These are phyloP conservation scores for Apiotrichum siamense DNA, from an alignment of 1,284 basidiomycete species.

Conservation along the genomic window DNA sequence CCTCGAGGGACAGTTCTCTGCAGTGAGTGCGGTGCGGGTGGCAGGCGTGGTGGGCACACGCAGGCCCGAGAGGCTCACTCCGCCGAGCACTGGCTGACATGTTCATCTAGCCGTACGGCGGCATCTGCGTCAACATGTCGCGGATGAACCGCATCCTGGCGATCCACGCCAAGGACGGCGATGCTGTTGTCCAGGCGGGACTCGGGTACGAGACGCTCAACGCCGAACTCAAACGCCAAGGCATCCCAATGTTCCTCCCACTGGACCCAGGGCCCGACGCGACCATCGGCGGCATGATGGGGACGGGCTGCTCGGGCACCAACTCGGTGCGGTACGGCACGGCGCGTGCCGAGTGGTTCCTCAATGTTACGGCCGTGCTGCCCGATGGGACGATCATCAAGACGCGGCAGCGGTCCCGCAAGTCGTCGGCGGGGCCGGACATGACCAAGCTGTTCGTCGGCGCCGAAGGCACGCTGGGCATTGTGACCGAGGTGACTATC, in stretches of 20 bases:
- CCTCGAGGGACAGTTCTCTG: conserved; percentile 34
- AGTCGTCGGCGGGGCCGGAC: conserved; percentile 86
- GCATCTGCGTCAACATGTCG: conserved; percentile 76
- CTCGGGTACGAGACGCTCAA: conserved; percentile 78
- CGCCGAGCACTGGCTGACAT: background rate
- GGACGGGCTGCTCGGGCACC: conserved; percentile 60
- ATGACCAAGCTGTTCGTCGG: conserved; percentile 85
- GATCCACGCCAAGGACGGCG: conserved; percentile 60
- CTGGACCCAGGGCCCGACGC: conserved; percentile 59
- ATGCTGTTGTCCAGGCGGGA: conserved; percentile 74
- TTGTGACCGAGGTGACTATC: conserved; percentile 83
- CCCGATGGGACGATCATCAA: conserved; percentile 87
- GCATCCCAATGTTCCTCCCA: conserved; percentile 77
- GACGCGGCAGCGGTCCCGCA: conserved; percentile 74
- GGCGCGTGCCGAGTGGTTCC: conserved; percentile 64
- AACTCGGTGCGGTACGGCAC: conserved; percentile 84
- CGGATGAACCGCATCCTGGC: conserved; percentile 74
- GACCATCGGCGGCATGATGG: conserved; percentile 88
- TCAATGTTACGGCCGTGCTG: conserved; percentile 64
- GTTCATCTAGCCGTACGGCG: conserved; percentile 50
- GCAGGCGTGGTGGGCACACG: no score
- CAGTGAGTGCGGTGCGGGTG: no score
- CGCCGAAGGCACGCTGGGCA: conserved; percentile 85
- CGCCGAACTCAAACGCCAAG: conserved; percentile 60
- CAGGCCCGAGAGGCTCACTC: no score